A percentile compares a stretch with the other conserved stretches of the same genome.
Evolutionary conservation across 169 alveolate species (phyloP).

Genomic region (Cryptosporidium ubiquitum): DNA sequence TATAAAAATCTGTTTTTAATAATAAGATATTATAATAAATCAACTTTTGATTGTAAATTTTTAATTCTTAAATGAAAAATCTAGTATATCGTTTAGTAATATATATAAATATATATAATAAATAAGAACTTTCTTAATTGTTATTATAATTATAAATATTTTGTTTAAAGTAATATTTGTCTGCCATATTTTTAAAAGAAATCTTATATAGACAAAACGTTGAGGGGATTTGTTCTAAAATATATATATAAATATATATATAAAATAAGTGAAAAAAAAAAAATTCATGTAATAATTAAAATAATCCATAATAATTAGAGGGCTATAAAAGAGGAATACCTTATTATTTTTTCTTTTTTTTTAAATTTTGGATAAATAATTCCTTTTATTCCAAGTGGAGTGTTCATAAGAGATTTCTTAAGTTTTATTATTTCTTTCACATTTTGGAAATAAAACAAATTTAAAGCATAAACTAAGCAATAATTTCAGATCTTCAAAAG

Average conservation of each 20-base stretch:
- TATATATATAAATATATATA: not conserved
- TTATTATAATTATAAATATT: not conserved
- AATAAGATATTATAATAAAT: too few species aligned
- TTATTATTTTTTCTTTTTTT: not conserved
- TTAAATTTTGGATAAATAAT: not conserved
- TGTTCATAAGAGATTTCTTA: not conserved
- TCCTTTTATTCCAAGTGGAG: not conserved
- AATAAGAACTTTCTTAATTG: too few species aligned
- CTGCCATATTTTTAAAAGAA: not conserved
- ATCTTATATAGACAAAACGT: constrained; percentile 38
- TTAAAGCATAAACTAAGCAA: not conserved
- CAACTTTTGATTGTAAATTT: too few species aligned
- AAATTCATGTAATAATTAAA: not conserved
- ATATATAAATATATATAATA: too few species aligned
- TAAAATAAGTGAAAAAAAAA: not conserved
- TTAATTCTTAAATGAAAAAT: too few species aligned
- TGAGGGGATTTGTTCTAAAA: constrained; percentile 24
- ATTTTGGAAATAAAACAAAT: not conserved
- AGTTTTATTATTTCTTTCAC: not conserved
- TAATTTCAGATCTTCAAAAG: not conserved
- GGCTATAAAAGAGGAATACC: not conserved
- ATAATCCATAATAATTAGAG: not conserved
- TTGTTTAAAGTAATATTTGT: not conserved
- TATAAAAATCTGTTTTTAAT: not conserved
- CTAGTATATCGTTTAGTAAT: not conserved